These are phyloP conservation scores for Phaeotremella fagi DNA, from an alignment of 768 basidiomycete genomes.

Conservation along the genomic window DNA sequence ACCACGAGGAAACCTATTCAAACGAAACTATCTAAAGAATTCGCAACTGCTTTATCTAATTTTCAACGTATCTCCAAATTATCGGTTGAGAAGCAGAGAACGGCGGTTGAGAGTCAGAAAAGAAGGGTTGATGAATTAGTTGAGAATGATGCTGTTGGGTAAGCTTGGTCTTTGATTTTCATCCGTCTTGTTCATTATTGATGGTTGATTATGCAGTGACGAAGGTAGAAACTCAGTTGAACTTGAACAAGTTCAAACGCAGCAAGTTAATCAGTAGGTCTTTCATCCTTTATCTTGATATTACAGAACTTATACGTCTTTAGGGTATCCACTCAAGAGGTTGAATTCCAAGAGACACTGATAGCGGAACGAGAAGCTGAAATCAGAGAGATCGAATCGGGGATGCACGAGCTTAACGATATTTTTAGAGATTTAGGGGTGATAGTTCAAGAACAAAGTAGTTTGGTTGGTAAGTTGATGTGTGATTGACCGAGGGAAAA, in stretches of 20 bases:
- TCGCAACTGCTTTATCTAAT: conserved; percentile 78
- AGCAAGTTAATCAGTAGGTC: conserved; percentile 41
- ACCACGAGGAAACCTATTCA: conserved; percentile 53
- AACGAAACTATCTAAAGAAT: conserved; percentile 88
- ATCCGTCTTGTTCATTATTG: background rate
- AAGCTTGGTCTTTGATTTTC: background rate
- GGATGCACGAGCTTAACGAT: conserved; percentile 91
- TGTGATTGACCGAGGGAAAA: background rate
- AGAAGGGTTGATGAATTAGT: conserved; percentile 72
- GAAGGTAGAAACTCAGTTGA: conserved; percentile 36
- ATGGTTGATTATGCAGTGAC: conserved; percentile 4
- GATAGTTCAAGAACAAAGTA: conserved; percentile 87
- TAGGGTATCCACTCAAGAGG: conserved; percentile 55
- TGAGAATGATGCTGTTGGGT: conserved; percentile 29
- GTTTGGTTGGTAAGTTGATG: conserved; percentile 72
- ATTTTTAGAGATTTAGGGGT: conserved; percentile 96
- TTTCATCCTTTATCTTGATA: background rate
- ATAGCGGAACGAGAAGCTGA: conserved; percentile 91
- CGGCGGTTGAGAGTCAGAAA: conserved; percentile 80
- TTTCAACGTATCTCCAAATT: conserved; percentile 89
- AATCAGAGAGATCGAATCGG: conserved; percentile 92
- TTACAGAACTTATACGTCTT: background rate
- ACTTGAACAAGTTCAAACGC: conserved; percentile 40
- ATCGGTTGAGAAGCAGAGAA: conserved; percentile 82
- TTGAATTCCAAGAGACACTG: conserved; percentile 91